Evolutionary conservation across 805 yeast genomes (phyloP), one percentile per base, ranked within the genome.

Genomic region (Limtongia smithiae): DNA sequence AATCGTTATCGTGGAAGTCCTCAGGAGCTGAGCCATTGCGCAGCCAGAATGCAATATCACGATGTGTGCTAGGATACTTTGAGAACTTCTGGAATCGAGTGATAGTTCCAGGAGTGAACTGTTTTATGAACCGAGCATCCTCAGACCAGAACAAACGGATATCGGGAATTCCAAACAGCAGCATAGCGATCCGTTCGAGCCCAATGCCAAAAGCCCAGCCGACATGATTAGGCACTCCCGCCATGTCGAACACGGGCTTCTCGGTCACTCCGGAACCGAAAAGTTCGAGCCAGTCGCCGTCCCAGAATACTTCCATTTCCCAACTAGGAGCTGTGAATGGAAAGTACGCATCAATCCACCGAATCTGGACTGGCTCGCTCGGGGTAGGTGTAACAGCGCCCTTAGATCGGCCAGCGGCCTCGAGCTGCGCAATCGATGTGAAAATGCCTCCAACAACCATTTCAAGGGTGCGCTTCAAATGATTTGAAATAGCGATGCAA

Each of bases 191-290:
- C 62, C 98, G 76, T 66, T 93, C 98, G 42, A 93, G 73, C 0
- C 98, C 98, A 44, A 93, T 75, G 17, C 98, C 98, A 70, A 93
- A 93, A 1, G 98, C 98, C 97, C 98, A 93, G 2, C 96, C 94
- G 38, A 91, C 74, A 51, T 80, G 75, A 37, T 71, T 63, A 15
- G 68, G 62, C 21, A 75, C 69, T 0, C 87, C 94, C 1, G 96
- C 78, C 58, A 83, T 84, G 20, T 78, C 71, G 33, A 88, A 72
- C 0, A 91, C 95, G 42, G 80, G 80, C 58, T 87, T 83, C 58
- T 80, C 81, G 6, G 89, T 95, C 32, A 91, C 75, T 22, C 98
- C 98, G 69, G 95, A 87, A 0, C 98, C 98, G 62, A 96, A 87
- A 65, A 95, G 82, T 70, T 93, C 98, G 31, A 93, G 74, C 98